Evolutionary conservation across 116 monocot species (phyloP).

Genomic region (Posidonia oceanica): DNA sequence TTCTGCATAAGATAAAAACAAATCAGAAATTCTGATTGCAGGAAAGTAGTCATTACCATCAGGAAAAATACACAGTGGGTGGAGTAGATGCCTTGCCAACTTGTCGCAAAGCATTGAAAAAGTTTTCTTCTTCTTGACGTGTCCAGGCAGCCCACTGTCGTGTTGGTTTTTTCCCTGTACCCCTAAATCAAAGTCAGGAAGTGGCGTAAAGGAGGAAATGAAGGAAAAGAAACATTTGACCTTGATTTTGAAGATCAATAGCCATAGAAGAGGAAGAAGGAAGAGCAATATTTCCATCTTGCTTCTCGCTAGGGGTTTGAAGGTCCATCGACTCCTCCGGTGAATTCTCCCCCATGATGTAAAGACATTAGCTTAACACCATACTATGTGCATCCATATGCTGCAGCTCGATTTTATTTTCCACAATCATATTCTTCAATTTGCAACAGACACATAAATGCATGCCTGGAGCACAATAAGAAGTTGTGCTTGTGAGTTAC

Average conservation of each 20-base stretch:
- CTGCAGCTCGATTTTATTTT: no score
- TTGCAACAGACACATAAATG: no score
- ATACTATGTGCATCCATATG: no score
- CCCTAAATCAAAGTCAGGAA: conserved; percentile 1
- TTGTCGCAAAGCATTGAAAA: conserved; percentile 94
- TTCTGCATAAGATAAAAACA: conserved; percentile 39
- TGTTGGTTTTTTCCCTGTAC: conserved; percentile 47
- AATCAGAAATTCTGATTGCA: conserved; percentile 2
- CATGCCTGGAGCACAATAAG: no score
- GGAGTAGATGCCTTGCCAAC: conserved; percentile 63
- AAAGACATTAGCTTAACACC: no score
- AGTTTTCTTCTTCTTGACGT: conserved; percentile 93
- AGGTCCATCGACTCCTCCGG: conserved; percentile 1
- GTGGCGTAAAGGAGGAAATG: background rate
- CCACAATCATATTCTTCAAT: no score
- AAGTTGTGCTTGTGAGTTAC: no score
- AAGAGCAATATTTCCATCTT: conserved; percentile 16
- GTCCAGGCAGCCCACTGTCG: conserved; percentile 99
- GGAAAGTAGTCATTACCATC: background rate
- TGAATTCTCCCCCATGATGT: no score
- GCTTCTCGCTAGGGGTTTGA: background rate
- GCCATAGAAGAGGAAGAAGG: conserved; percentile 19
- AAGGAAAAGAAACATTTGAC: conserved; percentile 10
- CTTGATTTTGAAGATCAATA: conserved; percentile 18
- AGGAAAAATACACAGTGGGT: background rate